Base-by-base conservation (phyloP, 2,329 filamentous ascomycete species). In the Pestalotiopsis fici region DNA sequence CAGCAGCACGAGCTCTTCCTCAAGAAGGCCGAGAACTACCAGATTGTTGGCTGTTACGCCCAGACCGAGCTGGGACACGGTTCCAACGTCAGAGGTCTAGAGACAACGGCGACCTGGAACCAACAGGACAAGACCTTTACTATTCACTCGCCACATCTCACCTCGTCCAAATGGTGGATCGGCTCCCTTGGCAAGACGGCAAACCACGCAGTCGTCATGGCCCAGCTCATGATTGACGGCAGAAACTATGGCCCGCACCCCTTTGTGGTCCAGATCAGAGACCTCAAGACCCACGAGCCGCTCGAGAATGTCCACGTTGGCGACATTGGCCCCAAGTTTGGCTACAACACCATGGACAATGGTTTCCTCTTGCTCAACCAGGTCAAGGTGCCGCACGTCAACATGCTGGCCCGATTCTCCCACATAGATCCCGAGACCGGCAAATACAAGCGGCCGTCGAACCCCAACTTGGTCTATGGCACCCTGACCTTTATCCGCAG, bases 121-220 rank as follows among this genome's bases (percentile, higher is more conserved):
- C 82, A 87, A 0, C 82, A 89, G 4, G 90, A 93, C 78, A 91
- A 93, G 83, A 93, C 89, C 3, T 94, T 95, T 74, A 90, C 84
- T 15, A 84, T 95, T 43, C 89, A 94, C 78, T 93, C 91, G 0
- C 92, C 92, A 11, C 84, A 88, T 69, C 83, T 94, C 66, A 94
- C 92, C 1, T 87, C 92, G 0, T 91, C 90, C 39, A 95, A 95
- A 76, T 95, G 92, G 92, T 95, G 93, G 93, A 94, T 94, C 72
- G 93, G 93, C 1, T 92, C 91, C 12, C 84, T 95, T 3, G 93
- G 92, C 64, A 86, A 91, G 72, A 90, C 90, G 2, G 92, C 93
- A 57, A 95, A 93, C 76, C 86, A 93, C 74, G 92, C 92, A 1
- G 88, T 93, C 2, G 91, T 95, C 3, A 93, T 95, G 85, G 92